Conservation (phyloP, 75 land plant genomes). For the Picea sitchensis region DNA sequence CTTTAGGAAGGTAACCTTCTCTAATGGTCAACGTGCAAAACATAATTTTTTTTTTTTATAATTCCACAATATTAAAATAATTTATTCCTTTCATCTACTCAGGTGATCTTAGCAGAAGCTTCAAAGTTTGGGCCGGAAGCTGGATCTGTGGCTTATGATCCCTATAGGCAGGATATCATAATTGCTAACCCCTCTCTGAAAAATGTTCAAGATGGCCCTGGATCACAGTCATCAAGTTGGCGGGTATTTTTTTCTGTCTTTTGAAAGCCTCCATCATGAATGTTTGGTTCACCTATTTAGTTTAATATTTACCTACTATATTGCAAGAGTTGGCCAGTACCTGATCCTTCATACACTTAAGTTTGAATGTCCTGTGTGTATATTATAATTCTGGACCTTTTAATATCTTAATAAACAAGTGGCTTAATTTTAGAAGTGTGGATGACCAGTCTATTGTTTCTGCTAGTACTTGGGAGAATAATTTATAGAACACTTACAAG, state of each 20-base stretch:
- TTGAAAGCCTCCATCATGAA: not conserved
- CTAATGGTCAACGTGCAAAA: not conserved
- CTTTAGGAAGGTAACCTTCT: slow-evolving; percentile 56
- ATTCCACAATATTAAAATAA: not conserved
- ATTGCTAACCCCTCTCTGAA: not conserved
- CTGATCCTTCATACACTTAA: not conserved
- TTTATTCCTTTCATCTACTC: not conserved
- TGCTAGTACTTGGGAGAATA: not conserved
- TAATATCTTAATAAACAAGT: not conserved
- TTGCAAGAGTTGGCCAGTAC: not conserved
- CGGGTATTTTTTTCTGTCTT: not conserved
- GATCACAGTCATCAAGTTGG: not conserved
- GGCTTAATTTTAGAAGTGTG: not conserved
- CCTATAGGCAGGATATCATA: not conserved
- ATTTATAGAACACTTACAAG: not conserved
- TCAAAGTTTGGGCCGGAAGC: slow-evolving; percentile 10
- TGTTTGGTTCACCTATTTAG: not conserved
- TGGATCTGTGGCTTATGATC: slow-evolving; percentile 2
- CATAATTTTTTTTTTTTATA: not conserved
- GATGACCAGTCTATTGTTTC: not conserved
- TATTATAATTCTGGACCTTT: not conserved
- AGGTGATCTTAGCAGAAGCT: slow-evolving; percentile 10
- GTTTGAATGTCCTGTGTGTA: not conserved
- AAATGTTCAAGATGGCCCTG: not conserved
- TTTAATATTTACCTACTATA: not conserved